phyloP scores from a whole-genome alignment of 2,329 filamentous ascomycete genomes.

The Talaromyces sp. region DNA sequence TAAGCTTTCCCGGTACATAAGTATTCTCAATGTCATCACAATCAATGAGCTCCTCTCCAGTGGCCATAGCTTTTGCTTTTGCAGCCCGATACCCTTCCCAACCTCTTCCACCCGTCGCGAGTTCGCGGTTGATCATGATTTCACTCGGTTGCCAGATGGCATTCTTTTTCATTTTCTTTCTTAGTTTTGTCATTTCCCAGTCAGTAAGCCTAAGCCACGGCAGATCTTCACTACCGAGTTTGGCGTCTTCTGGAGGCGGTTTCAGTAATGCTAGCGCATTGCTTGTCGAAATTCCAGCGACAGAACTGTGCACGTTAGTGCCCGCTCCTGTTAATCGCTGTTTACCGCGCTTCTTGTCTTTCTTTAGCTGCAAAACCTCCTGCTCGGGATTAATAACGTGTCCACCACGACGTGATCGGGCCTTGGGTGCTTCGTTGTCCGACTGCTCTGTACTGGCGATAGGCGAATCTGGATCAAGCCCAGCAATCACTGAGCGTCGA shows the following conservation, averaged over 20 bases:
- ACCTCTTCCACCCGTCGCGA: conserved; percentile 54
- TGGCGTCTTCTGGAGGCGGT: conserved; percentile 56
- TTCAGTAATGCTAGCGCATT: conserved; percentile 56
- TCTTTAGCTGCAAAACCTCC: conserved; percentile 30
- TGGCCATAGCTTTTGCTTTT: conserved; percentile 47
- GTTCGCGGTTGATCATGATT: conserved; percentile 61
- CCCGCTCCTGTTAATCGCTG: conserved; percentile 30
- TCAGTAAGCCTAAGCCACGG: conserved; percentile 63
- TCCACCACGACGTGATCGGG: conserved; percentile 14
- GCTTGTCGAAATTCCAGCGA: conserved; percentile 56
- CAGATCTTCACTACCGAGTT: conserved; percentile 54
- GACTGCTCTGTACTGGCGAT: conserved; percentile 45
- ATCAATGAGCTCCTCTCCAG: conserved; percentile 54
- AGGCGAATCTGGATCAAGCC: conserved; percentile 41
- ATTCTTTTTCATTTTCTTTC: conserved; percentile 68
- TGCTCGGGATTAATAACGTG: background rate
- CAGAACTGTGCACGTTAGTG: conserved; percentile 50
- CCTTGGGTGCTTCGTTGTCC: conserved; percentile 31
- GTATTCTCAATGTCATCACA: conserved; percentile 44
- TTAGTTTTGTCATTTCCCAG: conserved; percentile 61
- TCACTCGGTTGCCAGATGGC: conserved; percentile 63
- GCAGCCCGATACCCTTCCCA: conserved; percentile 47
- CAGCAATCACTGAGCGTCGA: conserved; percentile 32
- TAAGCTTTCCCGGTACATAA: conserved; percentile 34
- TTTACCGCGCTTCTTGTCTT: conserved; percentile 36